phyloP scores from a whole-genome alignment of 306 rosid genomes.

The Acacia melanoxylon region DNA sequence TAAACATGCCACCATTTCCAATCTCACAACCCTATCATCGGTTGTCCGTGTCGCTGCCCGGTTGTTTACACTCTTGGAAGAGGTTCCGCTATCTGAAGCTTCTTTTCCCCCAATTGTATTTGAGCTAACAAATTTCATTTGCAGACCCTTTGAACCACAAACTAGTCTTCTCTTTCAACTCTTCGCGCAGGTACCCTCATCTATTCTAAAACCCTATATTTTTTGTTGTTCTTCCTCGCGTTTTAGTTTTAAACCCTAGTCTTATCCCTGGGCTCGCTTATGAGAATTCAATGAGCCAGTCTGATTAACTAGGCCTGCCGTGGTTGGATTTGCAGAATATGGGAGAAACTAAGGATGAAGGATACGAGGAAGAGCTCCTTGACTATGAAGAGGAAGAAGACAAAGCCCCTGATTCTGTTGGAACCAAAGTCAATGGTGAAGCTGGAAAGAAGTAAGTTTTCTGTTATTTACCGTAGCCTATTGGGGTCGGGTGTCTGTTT shows the following conservation, averaged over 20 bases:
- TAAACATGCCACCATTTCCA: not conserved
- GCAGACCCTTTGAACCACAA: conserved; percentile 59
- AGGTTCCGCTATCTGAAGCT: conserved; percentile 32
- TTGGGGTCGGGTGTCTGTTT: not conserved
- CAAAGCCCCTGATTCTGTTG: conserved; percentile 68
- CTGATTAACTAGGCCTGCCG: not conserved
- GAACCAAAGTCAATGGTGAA: conserved; percentile 76
- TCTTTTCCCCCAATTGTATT: conserved; percentile 35
- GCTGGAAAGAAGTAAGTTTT: conserved; percentile 63
- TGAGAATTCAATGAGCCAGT: not conserved
- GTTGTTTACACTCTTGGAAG: not conserved
- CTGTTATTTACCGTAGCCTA: not conserved
- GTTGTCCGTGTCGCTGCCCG: not conserved
- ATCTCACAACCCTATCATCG: not conserved
- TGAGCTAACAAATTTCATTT: conserved; percentile 66
- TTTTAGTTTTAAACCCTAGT: conserved; percentile 35
- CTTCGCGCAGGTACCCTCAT: conserved; percentile 36
- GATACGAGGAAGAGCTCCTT: conserved; percentile 81
- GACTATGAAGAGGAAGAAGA: conserved; percentile 88
- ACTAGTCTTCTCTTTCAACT: conserved; percentile 15
- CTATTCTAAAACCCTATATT: conserved; percentile 36
- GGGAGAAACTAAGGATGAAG: conserved; percentile 84
- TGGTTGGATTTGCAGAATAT: conserved; percentile 40
- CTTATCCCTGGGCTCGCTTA: not conserved
- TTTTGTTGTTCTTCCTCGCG: not conserved